Evolutionary conservation across 179 eudicot genomes (phyloP).

Genomic region (Gypsophila paniculata): DNA sequence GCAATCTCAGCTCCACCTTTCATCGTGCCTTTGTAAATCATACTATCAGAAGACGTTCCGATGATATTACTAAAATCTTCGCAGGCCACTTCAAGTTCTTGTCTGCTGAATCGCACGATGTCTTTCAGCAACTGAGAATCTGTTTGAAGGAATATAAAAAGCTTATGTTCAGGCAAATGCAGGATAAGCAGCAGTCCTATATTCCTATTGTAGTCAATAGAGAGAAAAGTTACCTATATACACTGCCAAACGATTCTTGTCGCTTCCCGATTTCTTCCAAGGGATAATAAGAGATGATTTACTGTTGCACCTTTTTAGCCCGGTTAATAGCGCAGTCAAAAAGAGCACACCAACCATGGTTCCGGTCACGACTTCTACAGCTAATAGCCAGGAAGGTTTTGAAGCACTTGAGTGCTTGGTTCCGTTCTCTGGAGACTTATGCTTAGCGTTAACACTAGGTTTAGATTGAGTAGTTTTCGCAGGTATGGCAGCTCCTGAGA

Average conservation of each 20-base stretch:
- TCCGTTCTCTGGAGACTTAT: conserved; percentile 33
- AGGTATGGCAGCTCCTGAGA: conserved; percentile 47
- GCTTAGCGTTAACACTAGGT: conserved; percentile 34
- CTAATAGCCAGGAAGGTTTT: conserved; percentile 74
- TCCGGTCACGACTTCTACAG: conserved; percentile 75
- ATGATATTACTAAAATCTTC: conserved; percentile 97
- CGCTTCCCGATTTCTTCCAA: conserved; percentile 81
- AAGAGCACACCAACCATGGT: conserved; percentile 60
- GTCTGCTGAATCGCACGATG: conserved; percentile 60
- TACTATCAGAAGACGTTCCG: conserved; percentile 81
- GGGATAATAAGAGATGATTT: conserved; percentile 64
- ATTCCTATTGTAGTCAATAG: not conserved
- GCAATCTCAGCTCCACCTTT: conserved; percentile 95
- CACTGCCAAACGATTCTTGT: conserved; percentile 53
- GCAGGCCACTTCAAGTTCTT: conserved; percentile 94
- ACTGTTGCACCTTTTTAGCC: conserved; percentile 48
- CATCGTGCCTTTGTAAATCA: conserved; percentile 80
- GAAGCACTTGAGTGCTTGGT: conserved; percentile 39
- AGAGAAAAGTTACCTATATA: conserved; percentile 43
- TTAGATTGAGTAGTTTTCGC: conserved; percentile 40
- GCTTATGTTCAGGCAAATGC: not conserved
- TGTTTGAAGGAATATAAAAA: conserved; percentile 19
- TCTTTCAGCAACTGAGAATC: conserved; percentile 76
- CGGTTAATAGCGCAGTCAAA: conserved; percentile 42
- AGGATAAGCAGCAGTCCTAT: not conserved